These are phyloP conservation scores for Austroboletus olivaceoglutinosus DNA, from an alignment of 1,284 basidiomycete genomes.

Conservation along the genomic window DNA sequence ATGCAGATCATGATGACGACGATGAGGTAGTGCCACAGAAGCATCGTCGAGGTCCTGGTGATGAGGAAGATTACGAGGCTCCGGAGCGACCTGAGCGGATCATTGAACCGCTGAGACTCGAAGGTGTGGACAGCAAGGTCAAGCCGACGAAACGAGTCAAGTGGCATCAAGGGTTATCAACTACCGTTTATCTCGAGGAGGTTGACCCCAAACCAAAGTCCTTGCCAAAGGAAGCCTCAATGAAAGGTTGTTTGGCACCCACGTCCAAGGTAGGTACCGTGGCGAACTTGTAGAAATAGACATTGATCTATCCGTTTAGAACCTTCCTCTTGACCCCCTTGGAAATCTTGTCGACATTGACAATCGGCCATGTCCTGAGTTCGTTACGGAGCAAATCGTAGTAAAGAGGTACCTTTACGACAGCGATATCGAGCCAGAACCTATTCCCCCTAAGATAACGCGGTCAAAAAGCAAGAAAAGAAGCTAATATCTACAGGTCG, in stretches of 20 bases:
- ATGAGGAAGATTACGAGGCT: slow-evolving; percentile 79
- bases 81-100: slow-evolving; percentile 46
- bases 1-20: slow-evolving; percentile 34
- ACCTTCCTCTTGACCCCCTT: slow-evolving; percentile 63
- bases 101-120: slow-evolving; percentile 38
- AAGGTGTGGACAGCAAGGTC: slow-evolving; percentile 35
- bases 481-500: slow-evolving; percentile 17
- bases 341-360: slow-evolving; percentile 71
- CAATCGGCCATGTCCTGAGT: slow-evolving; percentile 52
- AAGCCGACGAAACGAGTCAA: slow-evolving; percentile 59
- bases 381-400: slow-evolving; percentile 64
- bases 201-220: slow-evolving; percentile 49
- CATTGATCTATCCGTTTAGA: slow-evolving; percentile 39
- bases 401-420: slow-evolving; percentile 85
- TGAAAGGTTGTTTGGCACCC: slow-evolving; percentile 65
- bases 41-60: slow-evolving; percentile 69
- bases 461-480: slow-evolving; percentile 46
- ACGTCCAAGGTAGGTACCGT: slow-evolving; percentile 56
- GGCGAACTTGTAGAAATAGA: neutral
- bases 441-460: slow-evolving; percentile 48
- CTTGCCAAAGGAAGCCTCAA: slow-evolving; percentile 41
- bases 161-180: slow-evolving; percentile 74
- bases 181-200: slow-evolving; percentile 59
- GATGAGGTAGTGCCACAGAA: slow-evolving; percentile 33
- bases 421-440: slow-evolving; percentile 54